Conservation (phyloP, 2,329 filamentous ascomycete species). For the Juglanconis juglandina region DNA sequence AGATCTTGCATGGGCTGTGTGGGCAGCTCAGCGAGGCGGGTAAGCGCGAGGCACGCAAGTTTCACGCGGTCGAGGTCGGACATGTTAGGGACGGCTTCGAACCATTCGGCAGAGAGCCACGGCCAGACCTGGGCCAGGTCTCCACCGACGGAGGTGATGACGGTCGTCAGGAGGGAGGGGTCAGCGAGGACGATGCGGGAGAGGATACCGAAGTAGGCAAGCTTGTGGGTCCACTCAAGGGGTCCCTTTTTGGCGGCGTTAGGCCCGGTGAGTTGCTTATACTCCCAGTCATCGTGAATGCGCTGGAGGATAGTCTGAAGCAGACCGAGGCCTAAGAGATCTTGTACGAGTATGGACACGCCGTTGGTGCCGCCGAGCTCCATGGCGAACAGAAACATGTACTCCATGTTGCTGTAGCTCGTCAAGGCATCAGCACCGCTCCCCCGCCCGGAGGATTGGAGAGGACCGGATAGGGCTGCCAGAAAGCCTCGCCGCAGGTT, state of each 20-base stretch:
- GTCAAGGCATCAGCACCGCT: conserved; percentile 23
- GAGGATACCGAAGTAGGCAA: conserved; percentile 78
- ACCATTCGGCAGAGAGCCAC: conserved; percentile 64
- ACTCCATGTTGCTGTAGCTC: conserved; percentile 60
- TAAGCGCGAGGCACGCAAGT: conserved; percentile 69
- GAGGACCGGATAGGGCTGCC: conserved; percentile 39
- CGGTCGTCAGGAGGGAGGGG: conserved; percentile 62
- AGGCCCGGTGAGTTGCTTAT: conserved; percentile 79
- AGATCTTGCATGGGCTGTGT: conserved; percentile 52
- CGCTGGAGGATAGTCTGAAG: conserved; percentile 61
- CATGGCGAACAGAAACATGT: conserved; percentile 61
- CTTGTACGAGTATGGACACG: conserved; percentile 60
- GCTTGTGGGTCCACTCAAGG: conserved; percentile 17
- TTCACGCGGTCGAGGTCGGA: conserved; percentile 65
- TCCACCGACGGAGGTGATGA: conserved; percentile 46
- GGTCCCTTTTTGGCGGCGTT: conserved; percentile 70
- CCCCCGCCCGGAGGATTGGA: conserved; percentile 5
- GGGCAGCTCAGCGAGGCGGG: conserved; percentile 64
- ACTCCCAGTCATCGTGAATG: conserved; percentile 66
- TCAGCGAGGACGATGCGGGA: conserved; percentile 73
- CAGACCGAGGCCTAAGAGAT: conserved; percentile 62
- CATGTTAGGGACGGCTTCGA: conserved; percentile 65
- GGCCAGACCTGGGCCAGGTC: conserved; percentile 50
- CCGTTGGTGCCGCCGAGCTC: conserved; percentile 59
- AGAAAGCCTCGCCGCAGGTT: conserved; percentile 48